These are phyloP conservation scores for Periconia sp. DNA, from an alignment of 2,329 filamentous ascomycete species.

Conservation along the genomic window DNA sequence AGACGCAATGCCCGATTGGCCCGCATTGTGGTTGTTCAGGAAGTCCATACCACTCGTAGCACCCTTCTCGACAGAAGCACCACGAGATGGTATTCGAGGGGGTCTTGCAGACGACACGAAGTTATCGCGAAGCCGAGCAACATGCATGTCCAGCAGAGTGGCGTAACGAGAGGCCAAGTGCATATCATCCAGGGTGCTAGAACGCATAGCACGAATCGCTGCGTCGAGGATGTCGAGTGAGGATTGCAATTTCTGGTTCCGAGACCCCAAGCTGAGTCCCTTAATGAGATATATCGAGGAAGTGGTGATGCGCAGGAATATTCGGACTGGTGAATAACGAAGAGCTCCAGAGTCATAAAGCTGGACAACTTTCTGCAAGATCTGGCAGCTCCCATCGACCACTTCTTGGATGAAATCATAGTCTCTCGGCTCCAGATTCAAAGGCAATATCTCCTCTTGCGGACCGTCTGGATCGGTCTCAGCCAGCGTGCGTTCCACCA, in stretches of 20 bases:
- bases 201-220: conserved; percentile 52
- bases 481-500: conserved; percentile 56
- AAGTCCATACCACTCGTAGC: conserved; percentile 39
- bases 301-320: conserved; percentile 57
- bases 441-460: conserved; percentile 43
- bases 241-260: conserved; percentile 52
- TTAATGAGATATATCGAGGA: conserved; percentile 59
- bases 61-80: conserved; percentile 31
- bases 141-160: conserved; percentile 49
- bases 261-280: conserved; percentile 53
- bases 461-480: conserved; percentile 39
- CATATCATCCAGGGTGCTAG: conserved; percentile 55
- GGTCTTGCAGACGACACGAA: conserved; percentile 41
- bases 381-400: conserved; percentile 56
- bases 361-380: conserved; percentile 53
- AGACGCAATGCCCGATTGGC: conserved; percentile 37
- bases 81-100: conserved; percentile 36
- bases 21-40: conserved; percentile 39
- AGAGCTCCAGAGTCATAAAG: conserved; percentile 51
- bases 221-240: conserved; percentile 53
- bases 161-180: conserved; percentile 56
- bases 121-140: conserved; percentile 39
- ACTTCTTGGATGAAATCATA: conserved; percentile 60
- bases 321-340: conserved; percentile 56
- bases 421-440: conserved; percentile 53